phyloP scores from a whole-genome alignment of 179 eudicot species.

The Beta lomatogona region DNA sequence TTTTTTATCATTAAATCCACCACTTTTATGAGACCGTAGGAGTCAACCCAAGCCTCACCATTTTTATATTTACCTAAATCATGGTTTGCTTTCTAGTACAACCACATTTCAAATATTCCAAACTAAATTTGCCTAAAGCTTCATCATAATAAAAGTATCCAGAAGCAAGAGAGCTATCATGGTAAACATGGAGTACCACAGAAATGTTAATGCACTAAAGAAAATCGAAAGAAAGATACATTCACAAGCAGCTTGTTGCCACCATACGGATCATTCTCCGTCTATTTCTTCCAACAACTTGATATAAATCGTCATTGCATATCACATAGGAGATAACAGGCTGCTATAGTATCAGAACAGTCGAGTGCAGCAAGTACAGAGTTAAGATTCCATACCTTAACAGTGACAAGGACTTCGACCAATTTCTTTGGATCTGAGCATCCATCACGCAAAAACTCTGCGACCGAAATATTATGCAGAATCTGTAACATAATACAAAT shows the following conservation, averaged over 20 bases:
- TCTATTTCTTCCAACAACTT: constrained; percentile 7
- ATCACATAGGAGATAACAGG: neutral
- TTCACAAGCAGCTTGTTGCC: neutral
- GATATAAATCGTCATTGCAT: neutral
- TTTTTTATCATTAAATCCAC: neutral
- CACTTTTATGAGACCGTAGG: neutral
- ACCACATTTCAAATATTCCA: neutral
- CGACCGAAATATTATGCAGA: constrained; percentile 71
- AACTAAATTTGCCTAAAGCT: neutral
- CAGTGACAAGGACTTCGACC: constrained; percentile 56
- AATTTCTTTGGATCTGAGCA: constrained; percentile 77
- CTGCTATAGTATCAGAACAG: neutral
- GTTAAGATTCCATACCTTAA: constrained; percentile 59
- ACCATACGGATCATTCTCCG: constrained; percentile 2
- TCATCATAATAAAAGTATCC: neutral
- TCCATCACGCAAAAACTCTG: constrained; percentile 70
- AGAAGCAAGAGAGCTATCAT: neutral
- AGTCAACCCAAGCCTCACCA: neutral
- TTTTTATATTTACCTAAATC: neutral
- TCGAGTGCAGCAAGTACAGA: neutral
- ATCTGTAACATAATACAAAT: constrained; percentile 43
- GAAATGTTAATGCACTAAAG: neutral
- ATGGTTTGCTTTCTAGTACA: neutral
- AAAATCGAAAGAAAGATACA: neutral
- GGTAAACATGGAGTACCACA: neutral